phyloP scores from a whole-genome alignment of 2,329 filamentous ascomycete species.

The Xylariales sp. region DNA sequence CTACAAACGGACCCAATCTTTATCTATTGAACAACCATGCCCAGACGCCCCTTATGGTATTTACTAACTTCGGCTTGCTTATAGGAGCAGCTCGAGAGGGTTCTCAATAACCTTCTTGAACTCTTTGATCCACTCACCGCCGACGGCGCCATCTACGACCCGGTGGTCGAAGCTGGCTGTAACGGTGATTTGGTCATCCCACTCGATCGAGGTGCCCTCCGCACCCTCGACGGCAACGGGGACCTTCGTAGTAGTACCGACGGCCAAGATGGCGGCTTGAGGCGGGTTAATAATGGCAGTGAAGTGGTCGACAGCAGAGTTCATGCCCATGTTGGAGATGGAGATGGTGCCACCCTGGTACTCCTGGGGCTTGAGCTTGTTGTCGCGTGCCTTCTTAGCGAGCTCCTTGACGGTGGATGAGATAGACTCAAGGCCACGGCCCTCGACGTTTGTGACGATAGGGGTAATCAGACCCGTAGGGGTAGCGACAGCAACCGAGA shows the following conservation, averaged over 20 bases:
- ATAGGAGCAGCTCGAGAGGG: slow-evolving; percentile 93
- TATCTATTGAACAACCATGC: slow-evolving; percentile 49
- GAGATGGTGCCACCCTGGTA: slow-evolving; percentile 99
- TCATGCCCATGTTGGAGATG: slow-evolving; percentile 99
- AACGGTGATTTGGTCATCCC: slow-evolving; percentile 96
- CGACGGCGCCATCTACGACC: slow-evolving; percentile 95
- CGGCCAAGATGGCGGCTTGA: slow-evolving; percentile 93
- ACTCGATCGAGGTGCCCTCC: slow-evolving; percentile 83
- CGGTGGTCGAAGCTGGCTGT: slow-evolving; percentile 99
- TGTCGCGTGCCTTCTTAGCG: slow-evolving; percentile 93
- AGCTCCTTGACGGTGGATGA: slow-evolving; percentile 93
- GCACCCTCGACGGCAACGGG: slow-evolving; percentile 87
- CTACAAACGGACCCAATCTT: slow-evolving; percentile 47
- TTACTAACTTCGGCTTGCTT: slow-evolving; percentile 50
- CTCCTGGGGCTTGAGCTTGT: slow-evolving; percentile 99
- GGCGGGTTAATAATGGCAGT: slow-evolving; percentile 99
- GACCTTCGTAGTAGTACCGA: slow-evolving; percentile 96
- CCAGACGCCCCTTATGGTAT: slow-evolving; percentile 45
- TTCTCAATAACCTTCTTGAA: slow-evolving; percentile 98
- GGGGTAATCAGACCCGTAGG: slow-evolving; percentile 96
- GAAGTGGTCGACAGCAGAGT: slow-evolving; percentile 93
- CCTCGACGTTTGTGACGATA: slow-evolving; percentile 90
- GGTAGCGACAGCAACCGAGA: slow-evolving; percentile 95
- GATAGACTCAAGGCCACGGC: slow-evolving; percentile 87
- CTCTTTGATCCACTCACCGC: slow-evolving; percentile 95